These are phyloP conservation scores for Fennellomyces sp. DNA, from an alignment of 371 early-diverging fungal genomes.

Conservation along the genomic window DNA sequence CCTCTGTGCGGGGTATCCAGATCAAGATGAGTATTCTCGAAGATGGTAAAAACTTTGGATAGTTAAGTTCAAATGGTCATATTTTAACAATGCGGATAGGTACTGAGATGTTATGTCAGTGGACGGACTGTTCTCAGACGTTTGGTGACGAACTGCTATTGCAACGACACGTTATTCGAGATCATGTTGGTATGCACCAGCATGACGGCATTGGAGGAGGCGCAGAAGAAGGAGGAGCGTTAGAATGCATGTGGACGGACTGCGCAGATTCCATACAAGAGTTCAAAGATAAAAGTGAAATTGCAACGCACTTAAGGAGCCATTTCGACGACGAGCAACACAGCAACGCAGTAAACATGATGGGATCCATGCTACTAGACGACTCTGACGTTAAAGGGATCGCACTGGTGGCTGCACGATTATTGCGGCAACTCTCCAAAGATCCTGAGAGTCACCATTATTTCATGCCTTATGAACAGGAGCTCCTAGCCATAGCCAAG, in stretches of 20 bases:
- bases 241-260: conserved; percentile 25
- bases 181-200: conserved; percentile 39
- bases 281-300: conserved; percentile 39
- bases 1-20: conserved; percentile 32
- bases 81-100: background rate
- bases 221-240: conserved; percentile 9
- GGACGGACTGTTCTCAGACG: conserved; percentile 51
- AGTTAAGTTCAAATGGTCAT: conserved; percentile 12
- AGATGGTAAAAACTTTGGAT: conserved; percentile 36
- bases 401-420: conserved; percentile 67
- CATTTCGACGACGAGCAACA: conserved; percentile 31
- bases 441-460: conserved; percentile 52
- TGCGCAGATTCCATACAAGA: conserved; percentile 30
- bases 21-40: conserved; percentile 34
- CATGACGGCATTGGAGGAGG: conserved; percentile 34
- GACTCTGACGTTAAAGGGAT: conserved; percentile 62
- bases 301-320: conserved; percentile 42
- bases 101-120: conserved; percentile 43
- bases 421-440: conserved; percentile 69
- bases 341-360: background rate
- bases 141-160: conserved; percentile 48
- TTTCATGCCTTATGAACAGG: conserved; percentile 66
- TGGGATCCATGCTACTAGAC: conserved; percentile 10
- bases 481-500: conserved; percentile 35
- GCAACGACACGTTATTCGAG: conserved; percentile 51